Evolutionary conservation across 164 flowering plant genomes (phyloP).

Genomic region (Kalanchoe fedtschenkoi): DNA sequence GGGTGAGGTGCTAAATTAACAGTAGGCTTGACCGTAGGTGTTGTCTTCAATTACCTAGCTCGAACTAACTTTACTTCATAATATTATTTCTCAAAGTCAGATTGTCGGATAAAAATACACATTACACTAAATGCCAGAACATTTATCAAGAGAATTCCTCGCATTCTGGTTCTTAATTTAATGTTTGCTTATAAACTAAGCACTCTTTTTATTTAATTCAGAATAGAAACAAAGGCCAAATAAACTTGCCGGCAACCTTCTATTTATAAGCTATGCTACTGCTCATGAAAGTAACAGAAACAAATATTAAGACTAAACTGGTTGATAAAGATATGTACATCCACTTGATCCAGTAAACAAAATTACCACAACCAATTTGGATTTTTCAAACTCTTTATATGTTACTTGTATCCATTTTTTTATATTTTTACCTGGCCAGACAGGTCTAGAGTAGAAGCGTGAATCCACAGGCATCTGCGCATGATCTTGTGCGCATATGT

Average conservation of each 20-base stretch:
- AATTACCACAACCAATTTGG: background rate
- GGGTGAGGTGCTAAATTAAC: background rate
- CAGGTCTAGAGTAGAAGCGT: no score
- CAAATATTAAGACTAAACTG: background rate
- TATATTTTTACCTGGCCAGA: background rate
- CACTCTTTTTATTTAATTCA: background rate
- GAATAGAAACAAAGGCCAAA: background rate
- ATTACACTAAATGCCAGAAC: background rate
- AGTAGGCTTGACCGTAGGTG: background rate
- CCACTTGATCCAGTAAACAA: no score
- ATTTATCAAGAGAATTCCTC: background rate
- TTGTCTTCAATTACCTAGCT: background rate
- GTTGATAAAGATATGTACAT: background rate
- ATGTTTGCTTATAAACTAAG: background rate
- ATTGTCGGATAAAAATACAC: background rate
- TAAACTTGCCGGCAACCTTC: slow-evolving; percentile 6
- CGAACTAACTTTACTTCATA: background rate
- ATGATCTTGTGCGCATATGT: no score
- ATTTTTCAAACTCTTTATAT: background rate
- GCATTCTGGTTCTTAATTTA: background rate
- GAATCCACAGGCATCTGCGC: no score
- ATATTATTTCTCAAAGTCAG: background rate
- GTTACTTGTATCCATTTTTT: background rate
- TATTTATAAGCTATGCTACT: background rate
- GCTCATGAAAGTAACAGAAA: background rate